phyloP scores from a whole-genome alignment of 805 yeast genomes.

The Saccharomycodes ludwigii region DNA sequence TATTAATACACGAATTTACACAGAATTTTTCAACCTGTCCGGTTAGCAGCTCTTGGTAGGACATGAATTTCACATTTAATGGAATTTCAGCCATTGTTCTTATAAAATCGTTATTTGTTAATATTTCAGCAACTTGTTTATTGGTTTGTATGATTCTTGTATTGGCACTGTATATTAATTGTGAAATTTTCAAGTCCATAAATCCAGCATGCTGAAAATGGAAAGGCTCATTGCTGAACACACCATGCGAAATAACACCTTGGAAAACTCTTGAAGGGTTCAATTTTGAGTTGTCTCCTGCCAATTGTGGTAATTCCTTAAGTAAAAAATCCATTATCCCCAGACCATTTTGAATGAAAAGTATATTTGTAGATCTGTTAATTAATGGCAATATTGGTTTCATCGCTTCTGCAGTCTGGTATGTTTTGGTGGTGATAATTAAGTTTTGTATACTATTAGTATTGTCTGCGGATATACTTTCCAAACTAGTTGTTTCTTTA shows the following conservation, averaged over 20 bases:
- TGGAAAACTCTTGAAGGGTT: too few species aligned
- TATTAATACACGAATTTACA: conserved; percentile 75
- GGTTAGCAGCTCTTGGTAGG: conserved; percentile 36
- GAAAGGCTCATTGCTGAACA: conserved; percentile 37
- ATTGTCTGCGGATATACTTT: conserved; percentile 11
- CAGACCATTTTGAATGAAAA: conserved; percentile 81
- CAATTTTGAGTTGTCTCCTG: conserved; percentile 2
- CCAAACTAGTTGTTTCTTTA: conserved; percentile 12
- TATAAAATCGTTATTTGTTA: conserved; percentile 17
- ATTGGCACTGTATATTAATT: conserved; percentile 32
- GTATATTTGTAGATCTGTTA: conserved; percentile 39
- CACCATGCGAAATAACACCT: conserved; percentile 82
- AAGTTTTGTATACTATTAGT: conserved; percentile 36
- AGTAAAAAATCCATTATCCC: conserved; percentile 57
- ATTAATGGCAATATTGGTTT: conserved; percentile 40
- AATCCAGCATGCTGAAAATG: conserved; percentile 56
- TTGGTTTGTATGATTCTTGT: conserved; percentile 13
- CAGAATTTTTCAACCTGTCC: conserved; percentile 67
- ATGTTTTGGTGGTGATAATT: conserved; percentile 70
- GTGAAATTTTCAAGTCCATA: conserved; percentile 51
- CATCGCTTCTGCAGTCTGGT: conserved; percentile 57
- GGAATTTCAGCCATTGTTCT: conserved; percentile 15
- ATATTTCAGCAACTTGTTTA: conserved; percentile 8
- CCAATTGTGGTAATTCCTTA: conserved; percentile 41
- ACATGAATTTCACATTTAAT: conserved; percentile 21